Conservation (phyloP, 2,329 filamentous ascomycete species). For the Phialophora verrucosa region DNA sequence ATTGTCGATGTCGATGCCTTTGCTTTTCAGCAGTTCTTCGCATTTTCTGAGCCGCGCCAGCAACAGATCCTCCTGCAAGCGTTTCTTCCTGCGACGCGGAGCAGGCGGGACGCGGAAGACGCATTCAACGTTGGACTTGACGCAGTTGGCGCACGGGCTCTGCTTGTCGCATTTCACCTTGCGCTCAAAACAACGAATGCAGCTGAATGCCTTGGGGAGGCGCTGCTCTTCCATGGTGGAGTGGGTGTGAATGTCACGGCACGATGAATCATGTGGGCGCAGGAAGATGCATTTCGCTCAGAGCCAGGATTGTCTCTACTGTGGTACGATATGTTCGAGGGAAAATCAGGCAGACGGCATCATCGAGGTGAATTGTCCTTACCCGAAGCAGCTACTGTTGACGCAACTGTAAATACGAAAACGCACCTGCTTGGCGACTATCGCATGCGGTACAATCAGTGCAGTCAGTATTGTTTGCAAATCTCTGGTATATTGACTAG, state of each 20-base stretch:
- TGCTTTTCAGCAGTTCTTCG: slow-evolving; percentile 37
- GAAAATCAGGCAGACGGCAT: slow-evolving; percentile 6
- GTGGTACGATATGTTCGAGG: not conserved
- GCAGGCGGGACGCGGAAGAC: slow-evolving; percentile 43
- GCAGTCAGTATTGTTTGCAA: not conserved
- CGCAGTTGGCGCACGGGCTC: slow-evolving; percentile 54
- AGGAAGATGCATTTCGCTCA: not conserved
- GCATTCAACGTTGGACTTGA: slow-evolving; percentile 48
- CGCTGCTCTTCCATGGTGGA: slow-evolving; percentile 18
- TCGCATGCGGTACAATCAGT: too few relatives aligned
- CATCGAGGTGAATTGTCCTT: slow-evolving; percentile 3
- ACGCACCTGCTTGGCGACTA: not conserved
- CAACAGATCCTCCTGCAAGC: slow-evolving; percentile 37
- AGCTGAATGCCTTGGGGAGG: slow-evolving; percentile 36
- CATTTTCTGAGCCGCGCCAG: slow-evolving; percentile 37
- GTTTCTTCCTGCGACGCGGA: slow-evolving; percentile 41
- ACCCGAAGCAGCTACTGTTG: slow-evolving; percentile 9
- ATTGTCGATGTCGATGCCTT: slow-evolving; percentile 35
- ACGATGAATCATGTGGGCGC: not conserved
- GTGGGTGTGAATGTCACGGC: not conserved
- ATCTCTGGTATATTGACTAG: not conserved
- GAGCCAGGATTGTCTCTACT: not conserved
- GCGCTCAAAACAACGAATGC: slow-evolving; percentile 42
- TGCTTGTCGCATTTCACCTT: slow-evolving; percentile 51
- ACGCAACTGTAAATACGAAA: slow-evolving; percentile 1